phyloP scores from a whole-genome alignment of 768 basidiomycete genomes.

The Kwoniella heveanensis region DNA sequence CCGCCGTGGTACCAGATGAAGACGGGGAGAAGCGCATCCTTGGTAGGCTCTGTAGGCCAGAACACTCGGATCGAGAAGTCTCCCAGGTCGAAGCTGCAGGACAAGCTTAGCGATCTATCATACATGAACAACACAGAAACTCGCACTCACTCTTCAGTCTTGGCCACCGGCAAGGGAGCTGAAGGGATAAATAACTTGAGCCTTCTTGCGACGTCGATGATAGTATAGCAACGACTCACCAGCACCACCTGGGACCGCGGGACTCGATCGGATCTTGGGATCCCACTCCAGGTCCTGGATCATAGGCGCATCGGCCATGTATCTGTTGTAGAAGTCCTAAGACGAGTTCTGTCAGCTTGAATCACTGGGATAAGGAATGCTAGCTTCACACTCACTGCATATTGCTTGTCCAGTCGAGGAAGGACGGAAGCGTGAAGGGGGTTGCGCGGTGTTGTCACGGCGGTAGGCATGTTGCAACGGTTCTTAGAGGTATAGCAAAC shows the following conservation, averaged over 20 bases:
- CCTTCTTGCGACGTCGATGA: not conserved
- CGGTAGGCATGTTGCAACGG: slow-evolving; percentile 20
- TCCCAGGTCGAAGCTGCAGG: slow-evolving; percentile 52
- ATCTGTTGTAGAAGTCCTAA: slow-evolving; percentile 31
- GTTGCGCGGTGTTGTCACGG: slow-evolving; percentile 15
- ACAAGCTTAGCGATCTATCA: not conserved
- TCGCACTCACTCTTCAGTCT: slow-evolving; percentile 20
- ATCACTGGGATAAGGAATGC: no score
- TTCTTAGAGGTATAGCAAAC: not conserved
- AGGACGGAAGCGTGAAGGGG: slow-evolving; percentile 69
- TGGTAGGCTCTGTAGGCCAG: slow-evolving; percentile 61
- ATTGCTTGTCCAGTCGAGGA: slow-evolving; percentile 67
- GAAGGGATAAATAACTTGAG: not conserved
- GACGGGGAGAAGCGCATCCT: slow-evolving; percentile 57
- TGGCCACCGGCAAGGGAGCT: slow-evolving; percentile 20
- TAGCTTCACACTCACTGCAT: slow-evolving; percentile 61
- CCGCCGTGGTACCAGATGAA: slow-evolving; percentile 77
- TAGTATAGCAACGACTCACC: slow-evolving; percentile 14
- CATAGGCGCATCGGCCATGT: slow-evolving; percentile 29
- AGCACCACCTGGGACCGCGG: slow-evolving; percentile 30
- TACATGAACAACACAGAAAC: not conserved
- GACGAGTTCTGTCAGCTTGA: no score
- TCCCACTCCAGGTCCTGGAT: slow-evolving; percentile 27
- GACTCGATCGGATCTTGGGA: slow-evolving; percentile 19
- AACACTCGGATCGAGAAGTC: slow-evolving; percentile 67